Conservation (phyloP, 352 stramenopile genomes). For the Phytophthora pseudosyringae region DNA sequence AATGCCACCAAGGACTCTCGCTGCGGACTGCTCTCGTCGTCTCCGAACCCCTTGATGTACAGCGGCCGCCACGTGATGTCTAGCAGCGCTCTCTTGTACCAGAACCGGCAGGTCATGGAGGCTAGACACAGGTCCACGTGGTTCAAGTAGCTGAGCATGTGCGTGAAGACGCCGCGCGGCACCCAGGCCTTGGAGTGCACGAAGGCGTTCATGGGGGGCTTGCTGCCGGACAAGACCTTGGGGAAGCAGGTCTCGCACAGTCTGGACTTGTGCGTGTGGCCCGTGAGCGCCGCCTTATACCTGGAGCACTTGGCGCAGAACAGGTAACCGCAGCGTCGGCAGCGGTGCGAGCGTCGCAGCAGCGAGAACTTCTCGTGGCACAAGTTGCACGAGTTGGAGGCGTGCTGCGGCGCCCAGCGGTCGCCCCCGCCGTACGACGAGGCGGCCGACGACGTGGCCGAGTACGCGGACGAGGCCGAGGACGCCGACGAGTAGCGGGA, state of each 20-base stretch:
- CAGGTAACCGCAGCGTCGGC: constrained; percentile 76
- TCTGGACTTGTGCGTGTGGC: constrained; percentile 86
- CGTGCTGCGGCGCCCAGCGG: constrained; percentile 75
- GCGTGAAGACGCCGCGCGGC: constrained; percentile 82
- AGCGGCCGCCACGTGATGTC: constrained; percentile 88
- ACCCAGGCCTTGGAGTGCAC: constrained; percentile 90
- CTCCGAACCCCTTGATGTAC: constrained; percentile 86
- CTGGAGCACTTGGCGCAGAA: constrained; percentile 88
- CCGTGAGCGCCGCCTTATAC: constrained; percentile 74
- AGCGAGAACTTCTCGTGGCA: constrained; percentile 86
- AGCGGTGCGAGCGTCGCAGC: constrained; percentile 81
- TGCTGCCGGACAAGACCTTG: constrained; percentile 78
- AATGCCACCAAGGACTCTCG: constrained; percentile 87
- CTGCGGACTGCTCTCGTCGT: constrained; percentile 81
- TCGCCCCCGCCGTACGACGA: constrained; percentile 52
- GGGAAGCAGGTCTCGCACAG: constrained; percentile 88
- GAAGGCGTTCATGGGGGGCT: constrained; percentile 83
- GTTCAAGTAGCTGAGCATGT: constrained; percentile 90
- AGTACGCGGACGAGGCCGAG: constrained; percentile 45
- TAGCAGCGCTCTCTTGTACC: constrained; percentile 85
- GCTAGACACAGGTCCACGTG: constrained; percentile 86
- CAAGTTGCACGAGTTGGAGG: constrained; percentile 75
- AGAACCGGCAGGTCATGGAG: constrained; percentile 88
- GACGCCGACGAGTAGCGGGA: constrained; percentile 69
- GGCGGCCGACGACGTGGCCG: constrained; percentile 30